Conservation (phyloP, 108 stramenopile genomes). For the Cylindrotheca closterium region DNA sequence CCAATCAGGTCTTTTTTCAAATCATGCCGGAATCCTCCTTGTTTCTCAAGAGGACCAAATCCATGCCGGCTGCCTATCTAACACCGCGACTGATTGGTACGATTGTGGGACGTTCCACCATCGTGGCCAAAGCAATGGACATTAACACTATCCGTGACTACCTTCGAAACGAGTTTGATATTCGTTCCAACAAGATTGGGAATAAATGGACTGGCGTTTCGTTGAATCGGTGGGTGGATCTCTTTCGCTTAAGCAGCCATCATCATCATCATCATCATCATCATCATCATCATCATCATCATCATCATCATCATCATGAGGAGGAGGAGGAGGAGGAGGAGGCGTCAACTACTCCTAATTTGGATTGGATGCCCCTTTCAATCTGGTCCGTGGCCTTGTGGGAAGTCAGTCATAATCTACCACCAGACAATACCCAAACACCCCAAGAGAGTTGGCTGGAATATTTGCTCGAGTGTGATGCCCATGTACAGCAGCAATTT, state of each 20-base stretch:
- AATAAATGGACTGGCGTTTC: slow-evolving; percentile 39
- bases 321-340: too few relatives aligned
- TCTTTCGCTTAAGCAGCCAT: too few relatives aligned
- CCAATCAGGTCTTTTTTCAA: slow-evolving; percentile 33
- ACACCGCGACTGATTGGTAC: slow-evolving; percentile 24
- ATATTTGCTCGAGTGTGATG: slow-evolving; percentile 1
- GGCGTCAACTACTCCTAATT: background rate
- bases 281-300: too few relatives aligned
- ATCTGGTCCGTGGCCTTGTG: slow-evolving; percentile 33
- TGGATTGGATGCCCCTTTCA: slow-evolving; percentile 5
- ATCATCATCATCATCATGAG: too few relatives aligned
- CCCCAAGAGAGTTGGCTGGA: slow-evolving; percentile 9
- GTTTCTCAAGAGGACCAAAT: slow-evolving; percentile 27
- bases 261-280: too few relatives aligned
- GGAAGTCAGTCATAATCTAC: slow-evolving; percentile 4
- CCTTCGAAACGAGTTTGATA: slow-evolving; percentile 20
- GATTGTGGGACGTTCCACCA: slow-evolving; percentile 6
- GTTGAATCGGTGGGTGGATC: slow-evolving; percentile 35
- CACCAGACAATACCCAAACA: background rate
- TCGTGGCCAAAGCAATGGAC: background rate
- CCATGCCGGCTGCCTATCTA: slow-evolving; percentile 32
- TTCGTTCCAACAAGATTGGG: slow-evolving; percentile 35
- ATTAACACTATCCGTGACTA: background rate
- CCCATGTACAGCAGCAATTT: background rate
- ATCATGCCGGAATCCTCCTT: slow-evolving; percentile 27